Evolutionary conservation across 345 rosid genomes (phyloP), one percentile per base, ranked within the genome.

Genomic region (Iberis pinnata): DNA sequence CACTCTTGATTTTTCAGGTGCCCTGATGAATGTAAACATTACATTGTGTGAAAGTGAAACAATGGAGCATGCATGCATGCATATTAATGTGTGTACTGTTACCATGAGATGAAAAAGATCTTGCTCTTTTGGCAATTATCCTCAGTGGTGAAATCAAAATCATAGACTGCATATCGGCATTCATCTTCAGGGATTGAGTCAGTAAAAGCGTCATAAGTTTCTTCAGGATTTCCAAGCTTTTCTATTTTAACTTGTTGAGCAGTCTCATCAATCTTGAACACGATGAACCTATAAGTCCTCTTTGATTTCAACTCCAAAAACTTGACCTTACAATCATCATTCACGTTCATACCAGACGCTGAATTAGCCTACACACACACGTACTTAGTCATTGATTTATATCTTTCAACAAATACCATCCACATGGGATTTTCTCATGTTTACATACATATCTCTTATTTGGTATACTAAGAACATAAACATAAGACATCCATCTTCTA

Each of bases 91-190:
- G n/a, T n/a, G n/a, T n/a, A n/a, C n/a, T n/a, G n/a, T 22, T 22
- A 80, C 95, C 87, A 82, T 1, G 95, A 78, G 22, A 85, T 58
- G 79, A 85, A 85, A 74, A 82, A 73, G 46, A 80, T 82, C 75
- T 82, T 85, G 83, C 89, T 82, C 65, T 85, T 85, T 65, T 82
- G 84, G 47, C 80, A 76, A 14, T 82, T 80, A 60, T 85, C 95
- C n/a, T 67, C 47, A 0, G 89, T 82, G 1, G 76, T 82, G 73
- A 82, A 85, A 53, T 85, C 89, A 5, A 76, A 75, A 40, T 85
- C 95, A 19, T 53, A 82, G 46, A 85, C 87, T 7, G 89, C 89
- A 9, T 85, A 85, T 22, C 95, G 76, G 29, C 89, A 85, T 70
- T 85, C 87, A 7, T 76, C 26, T 4, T 71, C 56, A 0, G 95